Conservation (phyloP, 768 basidiomycete species). For the Glaciozyma martinii region DNA sequence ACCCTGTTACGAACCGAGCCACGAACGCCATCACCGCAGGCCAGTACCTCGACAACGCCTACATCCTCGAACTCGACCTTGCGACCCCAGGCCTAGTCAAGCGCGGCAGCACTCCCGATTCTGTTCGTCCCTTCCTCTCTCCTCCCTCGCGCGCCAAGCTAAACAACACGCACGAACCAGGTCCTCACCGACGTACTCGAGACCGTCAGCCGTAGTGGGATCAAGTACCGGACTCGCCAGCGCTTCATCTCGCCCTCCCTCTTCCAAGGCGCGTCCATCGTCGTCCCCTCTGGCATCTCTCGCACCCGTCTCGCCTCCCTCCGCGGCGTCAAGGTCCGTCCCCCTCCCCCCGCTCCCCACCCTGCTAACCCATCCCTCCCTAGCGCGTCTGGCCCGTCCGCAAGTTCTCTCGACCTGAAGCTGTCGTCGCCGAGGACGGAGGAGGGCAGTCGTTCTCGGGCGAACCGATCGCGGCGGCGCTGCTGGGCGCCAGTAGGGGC, state of each 20-base stretch:
- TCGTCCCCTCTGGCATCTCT: slow-evolving; percentile 5
- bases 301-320: slow-evolving; percentile 2
- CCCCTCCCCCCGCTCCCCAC: not conserved
- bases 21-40: not conserved
- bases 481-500: too few species aligned
- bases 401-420: not conserved
- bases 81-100: not conserved
- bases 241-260: slow-evolving; percentile 11
- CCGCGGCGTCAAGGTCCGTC: slow-evolving; percentile 19
- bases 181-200: slow-evolving; percentile 17
- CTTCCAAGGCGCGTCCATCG: slow-evolving; percentile 22
- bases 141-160: not conserved
- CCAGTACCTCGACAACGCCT: slow-evolving; percentile 8
- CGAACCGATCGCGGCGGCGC: too few species aligned
- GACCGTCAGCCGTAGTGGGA: not conserved
- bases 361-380: not conserved
- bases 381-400: slow-evolving; percentile 18
- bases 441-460: too few species aligned
- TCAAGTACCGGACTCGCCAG: slow-evolving; percentile 5
- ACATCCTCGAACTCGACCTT: slow-evolving; percentile 13
- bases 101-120: slow-evolving; percentile 14
- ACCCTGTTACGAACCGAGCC: not conserved
- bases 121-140: not conserved
- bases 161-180: slow-evolving; percentile 3
- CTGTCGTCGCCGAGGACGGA: not conserved